Conservation (phyloP, 2,329 filamentous ascomycete species). For the Arthrocladium fulminans region DNA sequence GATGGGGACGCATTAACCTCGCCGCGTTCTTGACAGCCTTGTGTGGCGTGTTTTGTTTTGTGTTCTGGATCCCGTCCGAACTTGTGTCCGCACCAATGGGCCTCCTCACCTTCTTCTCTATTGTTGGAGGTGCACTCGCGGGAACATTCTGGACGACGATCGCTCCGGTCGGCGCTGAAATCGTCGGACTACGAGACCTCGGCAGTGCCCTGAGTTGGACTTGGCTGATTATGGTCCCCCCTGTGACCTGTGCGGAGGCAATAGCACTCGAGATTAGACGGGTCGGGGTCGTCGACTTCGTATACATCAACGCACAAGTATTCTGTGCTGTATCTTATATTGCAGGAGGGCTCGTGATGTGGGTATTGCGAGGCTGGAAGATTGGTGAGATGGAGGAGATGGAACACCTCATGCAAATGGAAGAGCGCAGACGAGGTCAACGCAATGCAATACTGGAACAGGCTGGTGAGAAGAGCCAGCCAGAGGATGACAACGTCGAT, state of each 20-base stretch:
- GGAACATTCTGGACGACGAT: constrained; percentile 48
- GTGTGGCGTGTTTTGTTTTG: constrained; percentile 49
- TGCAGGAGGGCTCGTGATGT: constrained; percentile 41
- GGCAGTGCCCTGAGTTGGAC: constrained; percentile 50
- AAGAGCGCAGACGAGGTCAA: background rate
- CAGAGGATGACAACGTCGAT: background rate
- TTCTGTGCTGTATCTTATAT: constrained; percentile 56
- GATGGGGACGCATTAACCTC: constrained; percentile 54
- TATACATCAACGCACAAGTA: constrained; percentile 40
- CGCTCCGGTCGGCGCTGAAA: constrained; percentile 49
- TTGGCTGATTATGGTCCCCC: constrained; percentile 51
- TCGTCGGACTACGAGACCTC: constrained; percentile 51
- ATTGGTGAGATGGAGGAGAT: constrained; percentile 26
- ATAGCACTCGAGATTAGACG: constrained; percentile 50
- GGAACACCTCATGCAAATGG: background rate
- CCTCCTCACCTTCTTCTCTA: constrained; percentile 50
- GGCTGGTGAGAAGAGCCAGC: background rate
- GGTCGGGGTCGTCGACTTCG: constrained; percentile 36
- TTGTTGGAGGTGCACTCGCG: constrained; percentile 49
- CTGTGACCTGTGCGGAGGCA: constrained; percentile 40
- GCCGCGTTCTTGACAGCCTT: constrained; percentile 47
- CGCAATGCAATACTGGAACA: background rate
- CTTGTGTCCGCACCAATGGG: constrained; percentile 38
- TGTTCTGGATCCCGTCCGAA: constrained; percentile 54
- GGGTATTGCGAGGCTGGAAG: constrained; percentile 35